Base-by-base conservation (phyloP, 768 basidiomycete genomes). In the Phylloporus rhodoxanthus region DNA sequence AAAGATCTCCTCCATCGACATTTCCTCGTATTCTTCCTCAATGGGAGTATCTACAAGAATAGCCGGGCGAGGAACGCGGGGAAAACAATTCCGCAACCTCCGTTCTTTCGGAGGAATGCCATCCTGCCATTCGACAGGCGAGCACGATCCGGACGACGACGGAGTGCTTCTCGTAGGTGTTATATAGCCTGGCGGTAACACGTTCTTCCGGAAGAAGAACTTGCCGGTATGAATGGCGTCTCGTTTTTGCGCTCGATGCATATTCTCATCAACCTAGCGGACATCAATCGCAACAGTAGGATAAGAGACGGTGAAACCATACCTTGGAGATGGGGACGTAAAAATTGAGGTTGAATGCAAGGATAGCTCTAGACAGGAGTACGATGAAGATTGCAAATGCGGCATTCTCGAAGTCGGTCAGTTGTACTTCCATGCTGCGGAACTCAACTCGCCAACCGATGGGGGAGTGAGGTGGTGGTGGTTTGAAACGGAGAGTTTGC, bases 361-460 rank as follows among this genome's bases (percentile, higher is more conserved):
- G 75, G 56, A 99, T 96, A 2, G 93, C 94, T 34, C 96, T 79
- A 4, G 96, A 95, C 8, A 99, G 75, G 25, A 99, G 80, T 13
- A 98, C 94, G 44, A 95, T 79, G 70, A 99, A 98, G 38, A 97
- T 81, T 29, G 92, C 82, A 66, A 92, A 97, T 6, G 96, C 93
- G 1, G 96, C 96, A 64, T 99, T 99, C 72, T 98, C 96, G 61
- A 93, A 99, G 70, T 99, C 96, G 8, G 96, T 98, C 64, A 97
- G 80, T 63, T 98, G 96, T 3, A 98, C 93, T 67, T 99, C 96
- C 96, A 98, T 98, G 65, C 89, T 91, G 50, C 96, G 78, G 70
- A 99, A 99, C 66, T 99, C 96, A 5, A 98, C 95, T 34, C 96
- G 78, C 96, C 96, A 99, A 28, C 95, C 96, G 47, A 98, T 97